A percentile compares a stretch with the other conserved stretches of the same genome.
Conservation (phyloP, 169 alveolate species). For the Plasmodium inui region DNA sequence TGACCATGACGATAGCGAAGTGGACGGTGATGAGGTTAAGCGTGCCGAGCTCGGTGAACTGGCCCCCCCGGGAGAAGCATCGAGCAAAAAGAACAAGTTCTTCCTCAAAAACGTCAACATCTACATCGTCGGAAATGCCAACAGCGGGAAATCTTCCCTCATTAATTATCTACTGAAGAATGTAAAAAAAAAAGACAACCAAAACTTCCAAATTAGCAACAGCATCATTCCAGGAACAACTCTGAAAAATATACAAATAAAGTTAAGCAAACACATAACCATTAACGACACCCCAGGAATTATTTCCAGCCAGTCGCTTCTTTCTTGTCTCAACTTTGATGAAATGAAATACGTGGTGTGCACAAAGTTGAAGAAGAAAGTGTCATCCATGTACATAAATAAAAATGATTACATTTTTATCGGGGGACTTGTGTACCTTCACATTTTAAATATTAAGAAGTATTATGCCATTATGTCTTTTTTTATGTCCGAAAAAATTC, state of each 20-base stretch:
- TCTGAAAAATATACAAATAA: constrained; percentile 77
- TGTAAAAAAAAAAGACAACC: constrained; percentile 6
- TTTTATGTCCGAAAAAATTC: constrained; percentile 61
- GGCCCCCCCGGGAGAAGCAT: not conserved
- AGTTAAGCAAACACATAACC: constrained; percentile 76
- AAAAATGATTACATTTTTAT: constrained; percentile 72
- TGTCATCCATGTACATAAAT: constrained; percentile 52
- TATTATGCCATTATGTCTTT: constrained; percentile 53
- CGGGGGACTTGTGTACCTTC: constrained; percentile 63
- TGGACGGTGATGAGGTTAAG: not conserved
- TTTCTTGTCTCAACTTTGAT: constrained; percentile 76
- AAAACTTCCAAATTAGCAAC: constrained; percentile 50
- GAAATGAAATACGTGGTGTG: constrained; percentile 78
- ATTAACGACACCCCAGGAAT: constrained; percentile 87
- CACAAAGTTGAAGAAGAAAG: constrained; percentile 56
- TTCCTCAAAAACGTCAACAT: constrained; percentile 24
- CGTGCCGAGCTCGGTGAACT: not conserved
- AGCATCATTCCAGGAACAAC: constrained; percentile 87
- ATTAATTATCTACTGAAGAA: constrained; percentile 51
- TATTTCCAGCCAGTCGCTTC: constrained; percentile 78
- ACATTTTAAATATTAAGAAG: constrained; percentile 57
- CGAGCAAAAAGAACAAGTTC: not conserved
- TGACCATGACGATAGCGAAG: not conserved
- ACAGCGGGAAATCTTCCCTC: constrained; percentile 51
- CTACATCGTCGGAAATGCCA: constrained; percentile 73